Base-by-base conservation (phyloP, 805 yeast genomes). In the Candida xiaguanensis region DNA sequence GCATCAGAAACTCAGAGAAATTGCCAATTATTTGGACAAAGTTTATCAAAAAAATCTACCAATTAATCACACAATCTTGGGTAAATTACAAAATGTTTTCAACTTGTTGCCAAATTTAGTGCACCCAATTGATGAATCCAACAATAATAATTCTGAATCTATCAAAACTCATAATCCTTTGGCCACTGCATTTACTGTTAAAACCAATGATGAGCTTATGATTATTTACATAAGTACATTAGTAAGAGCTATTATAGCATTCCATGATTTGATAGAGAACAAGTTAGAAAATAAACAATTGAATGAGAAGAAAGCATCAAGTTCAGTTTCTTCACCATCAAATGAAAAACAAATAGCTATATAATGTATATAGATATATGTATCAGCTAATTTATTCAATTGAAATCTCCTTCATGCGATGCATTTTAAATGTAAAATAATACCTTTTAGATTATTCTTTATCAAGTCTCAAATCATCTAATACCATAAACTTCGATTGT, bases 201-300 rank as follows among this genome's bases (percentile, higher is more conserved):
- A 91, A 65, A 88, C 99, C 2, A 95, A 93, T 57, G 99, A 93
- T 58, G 95, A 93, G 62, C 72, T 95, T 51, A 91, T 95, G 99
- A 76, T 88, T 56, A 79, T 93, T 18, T 95, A 95, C 59, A 80
- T 93, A 48, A 78, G 93, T 53, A 82, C 91, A 37, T 70, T 93
- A 53, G 96, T 93, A 17, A 78, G 98, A 57, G 85, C 98, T 5
- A 90, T 95, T 53, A 85, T 93, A 56, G 95, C 98, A 8, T 91
- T 93, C 75, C 96, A 93, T 63, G 95, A 93, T 60, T 75, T 93
- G 61, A 93, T 93, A 57, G 98, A 93, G 54, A 95, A 95, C 67
- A 93, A 93, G 66, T 81, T 93, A 49, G 87, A 85, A 51, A 89
- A 89, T 61, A 82, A 80, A 56, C 75, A 71, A 51, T 43, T 58